Base-by-base conservation (phyloP, 805 yeast species). In the Schwanniomyces vanrijiae region DNA sequence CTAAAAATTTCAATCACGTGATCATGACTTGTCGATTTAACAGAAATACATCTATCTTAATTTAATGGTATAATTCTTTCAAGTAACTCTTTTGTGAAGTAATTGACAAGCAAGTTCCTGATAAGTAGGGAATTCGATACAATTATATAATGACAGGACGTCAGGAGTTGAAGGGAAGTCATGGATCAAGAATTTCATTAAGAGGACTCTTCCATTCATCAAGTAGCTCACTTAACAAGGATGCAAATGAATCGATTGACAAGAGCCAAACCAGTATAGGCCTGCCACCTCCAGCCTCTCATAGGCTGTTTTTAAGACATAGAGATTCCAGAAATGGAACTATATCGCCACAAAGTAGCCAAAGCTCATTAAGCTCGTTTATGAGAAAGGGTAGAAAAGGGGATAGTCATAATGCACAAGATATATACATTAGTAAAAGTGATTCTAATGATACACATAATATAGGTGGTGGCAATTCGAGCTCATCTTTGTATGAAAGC, bases 311-410 rank as follows among this genome's bases (percentile, higher is more conserved):
- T 28, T 55, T 66, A 38, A 54, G 61, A 40, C 51, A 54, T 20
- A 50, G 58, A 37, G 55, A 54, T 42, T 60, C 67, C 9, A 51
- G 56, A 25, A 25, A 25, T 3, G 51, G 48, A 25, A 55, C 65
- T 21, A 44, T 62, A 24, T 58, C 66, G 33, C 63, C 69, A 8
- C 64, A 55, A 37, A 54, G 64, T 19, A 60, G 66, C 26, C 40
- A 54, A n/a, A 50, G 55, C 35, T 57, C 66, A 6, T 20, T 54
- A 24, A 53, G 52, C 39, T 59, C 62, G 4, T 18, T 52, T 13
- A 39, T 43, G 37, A 43, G 40, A 21, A 45, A 41, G 34, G 19
- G 9, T 14, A 31, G 35, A 31, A 31, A 31, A 16, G 35, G 35
- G 19, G 35, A 31, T 14, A 31, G 16, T 14, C n/a, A 4, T 31